A percentile compares a stretch with the other conserved stretches of the same genome.
Evolutionary conservation across 1,139 yeast species (phyloP).

Genomic region (Blastobotrys buckinghamii): DNA sequence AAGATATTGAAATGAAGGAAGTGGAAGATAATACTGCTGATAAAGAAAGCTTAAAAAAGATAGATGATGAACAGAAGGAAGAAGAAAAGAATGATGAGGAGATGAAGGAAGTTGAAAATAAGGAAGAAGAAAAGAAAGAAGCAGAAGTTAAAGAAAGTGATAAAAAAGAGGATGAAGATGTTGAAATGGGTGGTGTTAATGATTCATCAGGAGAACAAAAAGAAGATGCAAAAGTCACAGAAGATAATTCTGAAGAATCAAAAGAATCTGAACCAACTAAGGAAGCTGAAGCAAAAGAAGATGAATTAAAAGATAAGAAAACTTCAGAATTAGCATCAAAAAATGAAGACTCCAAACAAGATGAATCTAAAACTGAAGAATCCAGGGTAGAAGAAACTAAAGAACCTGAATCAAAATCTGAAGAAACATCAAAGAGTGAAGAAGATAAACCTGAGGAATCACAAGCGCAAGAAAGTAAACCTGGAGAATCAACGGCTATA

Average conservation of each 20-base stretch:
- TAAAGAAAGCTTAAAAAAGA: background rate
- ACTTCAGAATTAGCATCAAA: too few species aligned
- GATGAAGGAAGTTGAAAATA: background rate
- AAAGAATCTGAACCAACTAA: background rate
- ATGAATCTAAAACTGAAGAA: background rate
- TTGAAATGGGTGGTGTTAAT: background rate
- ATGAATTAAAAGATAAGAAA: background rate
- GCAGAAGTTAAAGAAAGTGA: slow-evolving; percentile 7
- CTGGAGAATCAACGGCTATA: background rate
- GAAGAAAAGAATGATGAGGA: background rate
- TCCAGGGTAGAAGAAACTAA: background rate
- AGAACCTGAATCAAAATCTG: background rate
- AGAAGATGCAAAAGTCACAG: background rate
- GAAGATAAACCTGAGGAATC: background rate
- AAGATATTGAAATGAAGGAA: background rate
- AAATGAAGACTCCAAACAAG: background rate
- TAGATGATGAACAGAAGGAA: background rate
- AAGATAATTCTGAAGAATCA: too few species aligned
- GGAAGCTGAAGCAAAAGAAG: slow-evolving; percentile 5
- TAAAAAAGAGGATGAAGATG: background rate
- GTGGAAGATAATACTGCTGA: background rate
- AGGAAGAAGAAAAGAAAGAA: slow-evolving; percentile 9
- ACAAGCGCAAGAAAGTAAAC: background rate
- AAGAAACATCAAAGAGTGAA: background rate
- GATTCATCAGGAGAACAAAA: slow-evolving; percentile 2